Conservation (phyloP, 2,329 filamentous ascomycete species). For the Anthostomella pinea region DNA sequence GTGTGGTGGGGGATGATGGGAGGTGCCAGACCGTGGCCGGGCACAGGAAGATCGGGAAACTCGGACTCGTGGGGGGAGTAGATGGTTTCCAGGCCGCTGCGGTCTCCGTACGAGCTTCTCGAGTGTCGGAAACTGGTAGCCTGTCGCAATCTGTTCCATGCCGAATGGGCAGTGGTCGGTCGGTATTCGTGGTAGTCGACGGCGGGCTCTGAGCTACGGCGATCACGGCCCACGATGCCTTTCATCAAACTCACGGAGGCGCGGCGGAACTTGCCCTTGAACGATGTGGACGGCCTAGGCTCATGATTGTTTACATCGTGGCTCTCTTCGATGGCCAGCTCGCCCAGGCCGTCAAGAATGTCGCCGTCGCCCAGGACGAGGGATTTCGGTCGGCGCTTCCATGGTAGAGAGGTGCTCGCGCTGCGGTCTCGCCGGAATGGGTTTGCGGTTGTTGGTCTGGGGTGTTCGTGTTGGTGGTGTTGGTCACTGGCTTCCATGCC, state of each 20-base stretch:
- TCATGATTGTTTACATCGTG: conserved; percentile 10
- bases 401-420: conserved; percentile 49
- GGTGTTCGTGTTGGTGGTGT: conserved; percentile 16
- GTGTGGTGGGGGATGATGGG: conserved; percentile 59
- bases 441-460: conserved; percentile 31
- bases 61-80: conserved; percentile 36
- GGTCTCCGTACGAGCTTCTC: conserved; percentile 43
- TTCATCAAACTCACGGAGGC: conserved; percentile 53
- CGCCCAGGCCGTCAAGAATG: conserved; percentile 19
- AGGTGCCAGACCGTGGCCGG: conserved; percentile 51
- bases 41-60: conserved; percentile 38
- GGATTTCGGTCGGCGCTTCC: conserved; percentile 46
- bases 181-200: conserved; percentile 26
- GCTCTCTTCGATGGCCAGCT: conserved; percentile 25
- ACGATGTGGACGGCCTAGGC: conserved; percentile 18
- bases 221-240: conserved; percentile 47
- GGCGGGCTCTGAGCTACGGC: conserved; percentile 33
- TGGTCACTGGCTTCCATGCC: conserved; percentile 26
- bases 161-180: conserved; percentile 47
- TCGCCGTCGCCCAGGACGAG: conserved; percentile 35
- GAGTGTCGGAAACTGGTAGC: conserved; percentile 50
- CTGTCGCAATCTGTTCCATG: conserved; percentile 52
- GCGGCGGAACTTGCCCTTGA: conserved; percentile 53
- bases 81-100: conserved; percentile 35
- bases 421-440: conserved; percentile 39